phyloP scores from a whole-genome alignment of 345 rosid genomes.

The Balakata baccata region DNA sequence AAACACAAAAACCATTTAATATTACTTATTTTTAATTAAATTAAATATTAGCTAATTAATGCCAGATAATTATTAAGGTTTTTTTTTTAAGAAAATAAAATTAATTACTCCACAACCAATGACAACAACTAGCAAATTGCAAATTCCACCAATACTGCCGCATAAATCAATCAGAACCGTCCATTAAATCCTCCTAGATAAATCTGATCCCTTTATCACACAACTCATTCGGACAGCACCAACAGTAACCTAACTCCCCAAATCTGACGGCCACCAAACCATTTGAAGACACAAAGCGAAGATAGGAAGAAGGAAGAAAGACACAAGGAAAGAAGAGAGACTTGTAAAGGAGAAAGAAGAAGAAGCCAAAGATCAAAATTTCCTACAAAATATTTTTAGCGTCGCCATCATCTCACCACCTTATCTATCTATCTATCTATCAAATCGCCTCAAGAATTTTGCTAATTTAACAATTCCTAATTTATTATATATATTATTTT shows the following conservation, averaged over 20 bases:
- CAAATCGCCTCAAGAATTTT: neutral
- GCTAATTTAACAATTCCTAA: neutral
- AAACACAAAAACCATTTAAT: neutral
- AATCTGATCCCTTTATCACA: constrained; percentile 1
- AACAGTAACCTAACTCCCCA: constrained; percentile 36
- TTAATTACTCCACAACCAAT: constrained; percentile 13
- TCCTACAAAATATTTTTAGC: neutral
- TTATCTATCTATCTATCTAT: neutral
- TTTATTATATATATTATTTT: neutral
- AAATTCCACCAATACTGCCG: too few species aligned
- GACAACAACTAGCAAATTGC: constrained; percentile 25
- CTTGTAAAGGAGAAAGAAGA: constrained; percentile 11
- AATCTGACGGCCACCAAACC: constrained; percentile 36
- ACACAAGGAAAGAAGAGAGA: constrained; percentile 16
- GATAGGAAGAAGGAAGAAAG: constrained; percentile 4
- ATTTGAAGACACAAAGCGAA: constrained; percentile 12
- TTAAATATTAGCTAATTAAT: neutral
- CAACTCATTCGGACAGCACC: constrained; percentile 42
- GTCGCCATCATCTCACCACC: neutral
- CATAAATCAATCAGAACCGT: constrained; percentile 33
- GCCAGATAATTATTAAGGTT: neutral
- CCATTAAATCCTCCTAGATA: neutral
- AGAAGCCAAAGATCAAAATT: neutral
- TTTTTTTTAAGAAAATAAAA: neutral
- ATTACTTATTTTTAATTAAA: neutral